Evolutionary conservation across 768 basidiomycete genomes (phyloP).

Genomic region (Mycena capillaripes): DNA sequence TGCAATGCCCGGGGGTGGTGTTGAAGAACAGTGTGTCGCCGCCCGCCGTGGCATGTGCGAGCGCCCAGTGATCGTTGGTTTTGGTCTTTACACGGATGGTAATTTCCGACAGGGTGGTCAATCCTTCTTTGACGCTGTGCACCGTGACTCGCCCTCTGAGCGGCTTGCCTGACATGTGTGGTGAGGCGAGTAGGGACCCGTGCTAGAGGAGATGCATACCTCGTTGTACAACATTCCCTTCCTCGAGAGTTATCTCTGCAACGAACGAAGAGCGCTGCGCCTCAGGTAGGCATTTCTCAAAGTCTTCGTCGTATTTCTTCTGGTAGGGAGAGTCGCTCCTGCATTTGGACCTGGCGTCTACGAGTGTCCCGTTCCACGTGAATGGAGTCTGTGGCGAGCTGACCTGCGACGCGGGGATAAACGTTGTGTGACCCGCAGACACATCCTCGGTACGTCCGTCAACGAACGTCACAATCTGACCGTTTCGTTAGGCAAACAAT

Average conservation of each 20-base stretch:
- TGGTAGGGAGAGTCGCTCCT: too few relatives aligned
- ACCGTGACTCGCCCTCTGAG: neutral
- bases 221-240: neutral
- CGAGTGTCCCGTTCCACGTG: too few relatives aligned
- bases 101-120: neutral
- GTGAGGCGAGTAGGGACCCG: neutral
- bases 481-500: too few relatives aligned
- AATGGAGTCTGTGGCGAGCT: too few relatives aligned
- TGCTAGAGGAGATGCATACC: neutral
- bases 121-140: neutral
- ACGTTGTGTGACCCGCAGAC: too few relatives aligned
- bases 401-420: too few relatives aligned
- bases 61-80: conserved; percentile 2
- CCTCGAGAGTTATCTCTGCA: conserved; percentile 25
- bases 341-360: too few relatives aligned
- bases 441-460: too few relatives aligned
- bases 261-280: conserved; percentile 9
- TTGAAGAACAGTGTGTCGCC: neutral
- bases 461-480: too few relatives aligned
- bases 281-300: conserved; percentile 19
- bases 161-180: neutral
- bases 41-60: neutral
- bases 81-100: neutral
- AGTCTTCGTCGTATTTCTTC: neutral
- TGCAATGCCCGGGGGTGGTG: neutral